These are phyloP conservation scores for Colletotrichum sp. DNA, from an alignment of 2,329 filamentous ascomycete species.

Conservation along the genomic window DNA sequence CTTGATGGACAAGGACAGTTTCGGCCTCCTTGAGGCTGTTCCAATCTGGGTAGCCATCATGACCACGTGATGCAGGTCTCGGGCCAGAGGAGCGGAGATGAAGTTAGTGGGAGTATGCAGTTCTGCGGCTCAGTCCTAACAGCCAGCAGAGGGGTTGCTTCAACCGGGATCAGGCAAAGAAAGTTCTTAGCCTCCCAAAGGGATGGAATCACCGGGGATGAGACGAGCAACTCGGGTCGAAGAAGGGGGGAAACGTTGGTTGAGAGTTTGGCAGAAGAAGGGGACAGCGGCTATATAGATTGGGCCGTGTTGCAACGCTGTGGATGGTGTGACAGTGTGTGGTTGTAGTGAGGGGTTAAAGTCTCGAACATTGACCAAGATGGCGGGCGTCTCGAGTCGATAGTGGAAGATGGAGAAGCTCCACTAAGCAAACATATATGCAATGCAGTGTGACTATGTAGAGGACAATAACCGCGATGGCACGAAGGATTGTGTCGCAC, in stretches of 20 bases:
- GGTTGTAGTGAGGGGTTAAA: not conserved
- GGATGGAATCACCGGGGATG: conserved; percentile 3
- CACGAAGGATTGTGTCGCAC: conserved; percentile 14
- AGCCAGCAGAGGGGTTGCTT: conserved; percentile 25
- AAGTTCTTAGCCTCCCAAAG: conserved; percentile 20
- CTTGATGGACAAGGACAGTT: conserved; percentile 62
- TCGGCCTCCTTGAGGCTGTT: conserved; percentile 51
- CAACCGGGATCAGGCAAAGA: conserved; percentile 26
- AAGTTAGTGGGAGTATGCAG: not conserved
- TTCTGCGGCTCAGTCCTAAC: conserved; percentile 21
- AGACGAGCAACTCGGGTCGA: not conserved
- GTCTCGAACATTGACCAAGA: not conserved
- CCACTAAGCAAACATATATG: conserved; percentile 19
- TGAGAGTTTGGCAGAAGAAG: not conserved
- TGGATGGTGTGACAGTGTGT: not conserved
- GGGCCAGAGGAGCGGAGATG: not conserved
- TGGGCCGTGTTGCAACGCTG: not conserved
- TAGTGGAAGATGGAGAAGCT: not conserved
- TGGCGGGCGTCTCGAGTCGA: not conserved
- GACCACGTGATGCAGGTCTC: not conserved
- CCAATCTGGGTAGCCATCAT: conserved; percentile 42
- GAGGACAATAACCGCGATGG: conserved; percentile 23
- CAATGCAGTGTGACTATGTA: conserved; percentile 22
- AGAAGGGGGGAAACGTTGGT: not conserved
- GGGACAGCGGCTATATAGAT: conserved; percentile 20